A percentile compares a stretch with the other conserved stretches of the same genome.
Conservation (phyloP, 2,329 filamentous ascomycete genomes). For the Penicillium sp. region DNA sequence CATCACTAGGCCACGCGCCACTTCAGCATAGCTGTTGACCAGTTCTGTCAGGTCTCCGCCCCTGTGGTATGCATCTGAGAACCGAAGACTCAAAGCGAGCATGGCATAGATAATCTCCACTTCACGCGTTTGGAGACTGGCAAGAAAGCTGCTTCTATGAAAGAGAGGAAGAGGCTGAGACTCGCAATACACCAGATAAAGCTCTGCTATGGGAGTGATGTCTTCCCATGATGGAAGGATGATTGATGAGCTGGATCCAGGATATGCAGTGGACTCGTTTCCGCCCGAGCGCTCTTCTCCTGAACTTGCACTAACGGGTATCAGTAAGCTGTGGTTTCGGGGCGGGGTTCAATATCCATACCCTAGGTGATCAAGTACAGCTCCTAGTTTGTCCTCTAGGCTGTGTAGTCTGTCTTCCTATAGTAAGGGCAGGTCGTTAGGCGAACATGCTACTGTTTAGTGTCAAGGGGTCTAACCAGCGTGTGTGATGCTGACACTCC, state of each 20-base stretch:
- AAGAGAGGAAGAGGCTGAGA: conserved; percentile 53
- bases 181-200: conserved; percentile 51
- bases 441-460: background rate
- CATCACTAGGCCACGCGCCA: conserved; percentile 39
- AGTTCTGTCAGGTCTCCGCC: conserved; percentile 23
- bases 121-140: conserved; percentile 40
- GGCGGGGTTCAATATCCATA: conserved; percentile 17
- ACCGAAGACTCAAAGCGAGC: conserved; percentile 46
- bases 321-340: conserved; percentile 2
- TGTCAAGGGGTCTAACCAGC: conserved; percentile 17
- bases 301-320: conserved; percentile 8
- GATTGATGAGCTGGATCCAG: conserved; percentile 19
- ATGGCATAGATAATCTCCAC: conserved; percentile 37
- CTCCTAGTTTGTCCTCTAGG: conserved; percentile 34
- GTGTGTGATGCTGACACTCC: conserved; percentile 15
- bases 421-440: background rate
- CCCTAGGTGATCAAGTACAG: conserved; percentile 38
- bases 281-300: conserved; percentile 12
- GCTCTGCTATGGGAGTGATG: conserved; percentile 39
- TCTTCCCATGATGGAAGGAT: conserved; percentile 41
- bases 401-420: conserved; percentile 36
- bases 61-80: conserved; percentile 31
- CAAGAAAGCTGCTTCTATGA: conserved; percentile 40
- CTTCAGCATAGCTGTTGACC: conserved; percentile 39
- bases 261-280: conserved; percentile 10